A percentile compares a stretch with the other conserved stretches of the same genome.
Evolutionary conservation across 1,284 basidiomycete species (phyloP).

Genomic region (Leucoagaricus sp.): DNA sequence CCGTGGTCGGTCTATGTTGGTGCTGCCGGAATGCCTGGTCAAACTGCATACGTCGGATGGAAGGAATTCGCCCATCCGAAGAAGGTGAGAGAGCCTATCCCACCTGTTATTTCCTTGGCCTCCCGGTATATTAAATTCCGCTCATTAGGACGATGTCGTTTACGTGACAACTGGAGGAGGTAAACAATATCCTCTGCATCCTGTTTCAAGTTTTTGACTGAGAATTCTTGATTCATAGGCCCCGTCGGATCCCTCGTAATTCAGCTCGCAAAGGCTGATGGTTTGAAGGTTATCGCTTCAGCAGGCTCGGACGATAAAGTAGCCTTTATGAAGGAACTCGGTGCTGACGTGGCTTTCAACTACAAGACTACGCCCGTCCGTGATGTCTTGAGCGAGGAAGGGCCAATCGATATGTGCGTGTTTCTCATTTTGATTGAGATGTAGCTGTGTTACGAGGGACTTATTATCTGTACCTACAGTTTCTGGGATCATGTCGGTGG

Average conservation of each 20-base stretch:
- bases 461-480: too few relatives aligned
- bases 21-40: slow-evolving; percentile 45
- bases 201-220: not conserved
- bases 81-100: slow-evolving; percentile 23
- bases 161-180: slow-evolving; percentile 59
- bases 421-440: not conserved
- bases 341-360: slow-evolving; percentile 61
- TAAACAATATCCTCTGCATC: slow-evolving; percentile 25
- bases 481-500: slow-evolving; percentile 52
- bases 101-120: not conserved
- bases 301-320: slow-evolving; percentile 65
- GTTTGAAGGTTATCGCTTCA: slow-evolving; percentile 63
- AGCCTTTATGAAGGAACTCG: slow-evolving; percentile 51
- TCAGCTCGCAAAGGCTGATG: slow-evolving; percentile 53
- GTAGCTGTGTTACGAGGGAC: slow-evolving; percentile 21
- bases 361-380: slow-evolving; percentile 53
- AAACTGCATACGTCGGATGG: slow-evolving; percentile 42
- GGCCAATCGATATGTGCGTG: slow-evolving; percentile 44
- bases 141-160: slow-evolving; percentile 55
- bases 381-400: slow-evolving; percentile 49
- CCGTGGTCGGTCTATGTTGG: slow-evolving; percentile 51
- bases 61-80: slow-evolving; percentile 34
- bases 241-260: slow-evolving; percentile 27
- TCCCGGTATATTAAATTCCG: not conserved
- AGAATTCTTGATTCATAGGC: not conserved